Percentiles rank a stretch among this genome's conserved stretches.
Evolutionary conservation across 2,329 filamentous ascomycete species (phyloP).

Genomic region (Sclerotinia sclerotiorum): DNA sequence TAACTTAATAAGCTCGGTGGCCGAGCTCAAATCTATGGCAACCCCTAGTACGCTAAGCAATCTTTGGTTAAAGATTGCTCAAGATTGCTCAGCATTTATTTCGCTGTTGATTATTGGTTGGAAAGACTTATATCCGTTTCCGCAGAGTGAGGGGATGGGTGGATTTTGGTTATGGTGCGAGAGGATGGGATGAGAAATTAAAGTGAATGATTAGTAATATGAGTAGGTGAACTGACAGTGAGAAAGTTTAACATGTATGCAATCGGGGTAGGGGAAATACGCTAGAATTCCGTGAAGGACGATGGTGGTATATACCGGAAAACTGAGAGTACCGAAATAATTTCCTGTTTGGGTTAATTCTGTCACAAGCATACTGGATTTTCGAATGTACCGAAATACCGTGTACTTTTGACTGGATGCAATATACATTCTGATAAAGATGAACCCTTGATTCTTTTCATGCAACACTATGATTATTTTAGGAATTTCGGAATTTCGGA

Average conservation of each 20-base stretch:
- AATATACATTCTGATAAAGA: too few relatives aligned
- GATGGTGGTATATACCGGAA: neutral
- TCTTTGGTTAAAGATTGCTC: too few relatives aligned
- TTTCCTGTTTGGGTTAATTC: too few relatives aligned
- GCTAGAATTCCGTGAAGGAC: neutral
- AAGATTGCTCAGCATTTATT: slow-evolving; percentile 11
- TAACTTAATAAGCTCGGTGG: slow-evolving; percentile 10
- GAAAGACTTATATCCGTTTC: neutral
- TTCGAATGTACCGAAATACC: too few relatives aligned
- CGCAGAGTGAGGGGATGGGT: neutral
- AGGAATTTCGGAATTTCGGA: too few relatives aligned
- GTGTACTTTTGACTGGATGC: neutral
- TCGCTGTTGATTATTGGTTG: neutral
- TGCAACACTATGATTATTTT: too few relatives aligned
- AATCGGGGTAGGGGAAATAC: neutral
- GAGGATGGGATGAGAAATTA: neutral
- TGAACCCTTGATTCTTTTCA: too few relatives aligned
- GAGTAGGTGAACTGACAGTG: neutral
- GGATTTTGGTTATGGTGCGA: neutral
- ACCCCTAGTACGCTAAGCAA: neutral
- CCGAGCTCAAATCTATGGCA: neutral
- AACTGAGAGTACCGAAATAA: too few relatives aligned
- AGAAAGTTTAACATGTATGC: neutral
- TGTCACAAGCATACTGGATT: too few relatives aligned
- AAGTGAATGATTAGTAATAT: neutral